Base-by-base conservation (phyloP, 2,329 filamentous ascomycete species). In the Paraconiothyrium brasiliense region DNA sequence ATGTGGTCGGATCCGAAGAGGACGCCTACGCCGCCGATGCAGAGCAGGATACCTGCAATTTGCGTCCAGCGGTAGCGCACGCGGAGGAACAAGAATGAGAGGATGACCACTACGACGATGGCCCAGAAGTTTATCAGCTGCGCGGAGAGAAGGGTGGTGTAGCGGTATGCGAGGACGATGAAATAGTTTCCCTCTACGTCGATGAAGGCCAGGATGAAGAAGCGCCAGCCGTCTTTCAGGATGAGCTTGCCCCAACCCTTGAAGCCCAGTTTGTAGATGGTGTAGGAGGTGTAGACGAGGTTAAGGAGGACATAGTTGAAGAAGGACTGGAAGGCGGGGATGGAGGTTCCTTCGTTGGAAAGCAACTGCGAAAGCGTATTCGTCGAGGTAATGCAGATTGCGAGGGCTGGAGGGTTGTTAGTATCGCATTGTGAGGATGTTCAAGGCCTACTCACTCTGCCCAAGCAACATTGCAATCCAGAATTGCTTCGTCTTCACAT, bases 91-190 rank as follows among this genome's bases (percentile, higher is more conserved):
- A 89, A 68, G 81, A 97, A 94, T 32, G 93, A 97, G 67, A 97
- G 82, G 63, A 91, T 76, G 22, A 98, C 93, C 24, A 99, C 95
- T 65, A 94, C 89, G 54, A 97, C 92, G 69, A 99, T 98, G 70
- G 94, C 92, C 94, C 94, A 98, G 83, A 98, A 98, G 85, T 97
- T 97, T 82, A 99, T 93, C 56, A 99, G 86, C 84, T 98, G 94
- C 16, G 93, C 93, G 22, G 91, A 95, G 52, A 98, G 86, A 70
- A 97, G 90, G 73, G 94, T 97, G 58, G 94, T 97, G 61, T 79
- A 89, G 62, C 91, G 87, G 83, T 98, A 99, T 5, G 94, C 95
- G 54, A 97, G 86, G 54, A 99, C 94, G 72, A 94, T 94, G 77
- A 98, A 98, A 84, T 97, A 99, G 82, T 99, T 99, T 64, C 95